Evolutionary conservation across 2,329 filamentous ascomycete species (phyloP), one percentile per base, ranked within the genome.

Genomic region (Aspergillus neotritici): DNA sequence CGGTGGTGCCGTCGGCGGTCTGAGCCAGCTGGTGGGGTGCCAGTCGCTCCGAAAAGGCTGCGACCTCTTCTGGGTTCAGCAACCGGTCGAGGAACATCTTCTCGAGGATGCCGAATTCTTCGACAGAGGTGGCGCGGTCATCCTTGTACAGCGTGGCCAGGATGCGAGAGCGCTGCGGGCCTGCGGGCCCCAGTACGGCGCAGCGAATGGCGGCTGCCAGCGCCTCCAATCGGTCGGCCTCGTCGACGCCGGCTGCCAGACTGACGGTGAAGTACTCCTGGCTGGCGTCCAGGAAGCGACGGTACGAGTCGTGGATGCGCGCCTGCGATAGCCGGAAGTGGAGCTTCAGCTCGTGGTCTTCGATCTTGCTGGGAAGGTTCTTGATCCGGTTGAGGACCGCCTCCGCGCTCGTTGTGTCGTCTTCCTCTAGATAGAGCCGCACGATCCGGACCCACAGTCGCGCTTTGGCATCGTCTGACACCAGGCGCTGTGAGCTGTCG

Each of bases 31-130:
- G 93, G 67, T 98, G 93, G 15, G 87, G 84, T 43, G 82, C 78
- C 37, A 98, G 75, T 40, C 82, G 83, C 55, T 85, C 75, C 0
- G 90, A 85, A 61, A 98, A 98, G 43, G 86, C 83, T 31, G 83
- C 80, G 33, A 96, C 88, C 69, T 98, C 93, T n/a, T 75, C 78
- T 0, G 84, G 80, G 1, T 80, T 79, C 37, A 98, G 75, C 3
- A 98, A 74, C 5, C 90, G 81, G 66, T 97, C 88, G 37, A 97
- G 76, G 66, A 94, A 95, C 80, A 98, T 97, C 74, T 97, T 97
- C 72, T 97, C 93, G 11, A 98, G 73, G 41, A 98, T 96, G 37
- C 81, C 75, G 61, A 86, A 91, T 68, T 97, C 87, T 28, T 84
- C 79, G 2, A 93, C 78, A 38, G 82, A 79, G 3, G 75, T 73